Base-by-base conservation (phyloP, 1,284 basidiomycete genomes). In the Rugosomyces carneus region DNA sequence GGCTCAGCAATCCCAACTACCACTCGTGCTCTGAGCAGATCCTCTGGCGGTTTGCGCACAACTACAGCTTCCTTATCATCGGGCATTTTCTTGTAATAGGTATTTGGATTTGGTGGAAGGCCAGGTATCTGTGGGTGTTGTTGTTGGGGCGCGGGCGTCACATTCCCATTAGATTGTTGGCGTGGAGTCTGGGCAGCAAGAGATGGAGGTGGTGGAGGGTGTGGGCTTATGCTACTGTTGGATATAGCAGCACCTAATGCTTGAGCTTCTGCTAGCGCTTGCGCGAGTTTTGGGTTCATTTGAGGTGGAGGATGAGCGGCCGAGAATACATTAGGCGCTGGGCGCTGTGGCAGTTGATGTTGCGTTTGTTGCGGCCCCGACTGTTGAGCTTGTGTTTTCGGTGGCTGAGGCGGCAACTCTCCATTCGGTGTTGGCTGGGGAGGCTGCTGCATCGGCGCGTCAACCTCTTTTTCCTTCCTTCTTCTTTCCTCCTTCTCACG, bases 401-500 rank as follows among this genome's bases (percentile, higher is more conserved):
- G 13, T 16, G 31, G 27, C 5, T 31, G 40, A 11, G 50, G 44
- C 3, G 44, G 26, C 18, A 44, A 20, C 13, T 43, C 37, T 15
- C 36, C 37, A 32, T 42, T 41, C 29, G 24, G 40, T 16, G 18
- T 34, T 29, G 11, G 36, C 10, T 10, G 23, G 5, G 36, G 41
- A 19, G 41, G 35, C 20, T 47, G 45, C 15, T 38, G 23, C 6
- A 37, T 21, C 2, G 3, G 19, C 0, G 20, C 23, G 1, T 6
- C 15, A 9, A 36, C 20, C 0, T 57, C 60, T 40, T 54, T 57
- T 40, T 59, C 59, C 47, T 49, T 58, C 56, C 65, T 64, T 56
- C 66, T 57, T 61, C 69, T 73, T 59, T 75, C 73, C 37, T 45
- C 44, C 44, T 37, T 64, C 46, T 77, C 75, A 41, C 66, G 60